Evolutionary conservation across 805 yeast genomes (phyloP).

Genomic region (Starmerella gropengiesseri): DNA sequence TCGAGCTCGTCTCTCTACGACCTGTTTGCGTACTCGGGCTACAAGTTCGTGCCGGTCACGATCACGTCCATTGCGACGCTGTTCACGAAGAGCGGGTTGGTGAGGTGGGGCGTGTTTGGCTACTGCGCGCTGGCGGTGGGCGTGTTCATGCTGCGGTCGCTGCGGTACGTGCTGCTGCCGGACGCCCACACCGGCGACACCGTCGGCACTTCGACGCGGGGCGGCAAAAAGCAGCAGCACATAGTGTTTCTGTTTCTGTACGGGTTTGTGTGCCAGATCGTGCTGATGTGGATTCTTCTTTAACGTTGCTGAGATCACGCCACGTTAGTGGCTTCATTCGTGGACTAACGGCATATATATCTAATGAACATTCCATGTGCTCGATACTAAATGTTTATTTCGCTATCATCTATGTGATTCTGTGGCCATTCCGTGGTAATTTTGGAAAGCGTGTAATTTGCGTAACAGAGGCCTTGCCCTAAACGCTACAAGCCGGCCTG

Average conservation of each 20-base stretch:
- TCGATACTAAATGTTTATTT: no score
- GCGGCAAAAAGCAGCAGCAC: constrained; percentile 57
- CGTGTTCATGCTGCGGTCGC: constrained; percentile 40
- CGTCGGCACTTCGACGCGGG: constrained; percentile 43
- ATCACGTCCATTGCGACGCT: constrained; percentile 30
- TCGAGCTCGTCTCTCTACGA: constrained; percentile 62
- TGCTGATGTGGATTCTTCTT: constrained; percentile 61
- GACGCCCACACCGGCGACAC: constrained; percentile 36
- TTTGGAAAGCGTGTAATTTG: no score
- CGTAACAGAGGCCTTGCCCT: no score
- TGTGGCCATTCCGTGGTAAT: no score
- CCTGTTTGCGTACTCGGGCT: constrained; percentile 79
- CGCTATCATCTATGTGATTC: no score
- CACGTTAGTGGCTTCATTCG: no score
- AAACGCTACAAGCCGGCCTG: no score
- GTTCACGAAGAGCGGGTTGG: constrained; percentile 27
- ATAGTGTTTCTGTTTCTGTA: constrained; percentile 80
- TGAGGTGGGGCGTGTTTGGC: constrained; percentile 42
- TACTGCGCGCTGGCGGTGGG: constrained; percentile 48
- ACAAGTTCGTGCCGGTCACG: constrained; percentile 70
- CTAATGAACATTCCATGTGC: no score
- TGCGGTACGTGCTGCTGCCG: constrained; percentile 58
- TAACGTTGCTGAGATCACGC: no score
- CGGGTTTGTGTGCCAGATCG: constrained; percentile 68
- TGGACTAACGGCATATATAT: no score